Evolutionary conservation across 345 rosid genomes (phyloP).

Genomic region (Eucalyptus cloeziana): DNA sequence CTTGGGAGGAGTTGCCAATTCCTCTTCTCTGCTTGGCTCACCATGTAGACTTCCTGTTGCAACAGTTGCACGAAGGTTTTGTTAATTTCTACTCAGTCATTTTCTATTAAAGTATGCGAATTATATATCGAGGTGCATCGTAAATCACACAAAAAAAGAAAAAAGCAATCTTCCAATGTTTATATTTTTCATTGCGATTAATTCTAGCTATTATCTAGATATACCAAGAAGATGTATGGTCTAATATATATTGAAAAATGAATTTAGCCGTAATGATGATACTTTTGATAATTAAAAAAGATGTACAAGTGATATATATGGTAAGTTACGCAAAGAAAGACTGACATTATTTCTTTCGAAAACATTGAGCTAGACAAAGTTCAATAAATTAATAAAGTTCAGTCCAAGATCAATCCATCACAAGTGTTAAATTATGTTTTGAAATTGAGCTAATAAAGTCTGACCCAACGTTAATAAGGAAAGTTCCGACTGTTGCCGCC

Average conservation of each 20-base stretch:
- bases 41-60: constrained; percentile 64
- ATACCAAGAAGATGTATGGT: neutral
- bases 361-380: neutral
- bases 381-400: neutral
- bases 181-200: neutral
- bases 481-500: too few species aligned
- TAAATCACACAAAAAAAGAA: neutral
- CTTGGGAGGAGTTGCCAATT: constrained; percentile 27
- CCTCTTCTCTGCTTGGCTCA: constrained; percentile 18
- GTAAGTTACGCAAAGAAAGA: neutral
- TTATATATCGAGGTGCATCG: neutral
- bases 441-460: too few species aligned
- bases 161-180: neutral
- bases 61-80: neutral
- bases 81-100: neutral
- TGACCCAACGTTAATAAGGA: neutral
- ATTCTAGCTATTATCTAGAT: neutral
- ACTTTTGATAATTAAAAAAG: neutral
- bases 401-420: neutral
- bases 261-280: neutral
- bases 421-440: neutral
- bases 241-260: neutral
- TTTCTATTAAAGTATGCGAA: neutral
- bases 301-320: neutral
- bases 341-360: neutral